Evolutionary conservation across 768 basidiomycete genomes (phyloP), one percentile per base, ranked within the genome.

Genomic region (Hygrocybe punicea): DNA sequence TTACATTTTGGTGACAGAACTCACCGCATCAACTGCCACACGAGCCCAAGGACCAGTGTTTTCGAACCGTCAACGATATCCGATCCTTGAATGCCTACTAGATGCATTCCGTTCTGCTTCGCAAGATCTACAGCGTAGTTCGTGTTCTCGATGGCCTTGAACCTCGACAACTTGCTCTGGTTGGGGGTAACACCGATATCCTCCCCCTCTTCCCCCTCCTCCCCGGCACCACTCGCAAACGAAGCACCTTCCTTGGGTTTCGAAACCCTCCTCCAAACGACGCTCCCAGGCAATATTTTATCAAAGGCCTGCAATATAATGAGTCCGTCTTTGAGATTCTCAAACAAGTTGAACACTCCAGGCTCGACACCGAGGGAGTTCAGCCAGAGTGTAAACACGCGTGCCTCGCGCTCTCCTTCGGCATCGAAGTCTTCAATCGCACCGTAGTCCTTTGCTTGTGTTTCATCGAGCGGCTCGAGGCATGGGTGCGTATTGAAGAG

Each of bases 401-500:
- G 86, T 4, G 97, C 97, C 71, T 98, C 97, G 47, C 97, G 86
- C 71, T 99, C 97, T 58, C 97, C 97, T 71, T 99, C 97, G 1
- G 96, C 97, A 60, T 99, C 97, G 64, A 99, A 99, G 75, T 98
- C 97, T 66, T 98, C 96, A 35, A 99, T 83, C 0, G 78, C 83
- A 21, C 91, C 90, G 58, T 91, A 91, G 63, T 91, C 89, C 60
- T 96, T 93, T 4, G 89, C 89, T 69, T 98, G 94, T 67, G 93
- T 84, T 66, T 94, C 93, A 67, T 96, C 94, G 45, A 98, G 83
- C 1, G 96, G 96, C 59, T 83, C 97, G 33, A 98, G 86, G 0
- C 96, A 93, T 0, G 96, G 97, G 73, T 90, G 86, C 2, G 92
- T 98, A 78, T 99, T 99, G 84, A 99, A 99, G 53, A 99, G 82